Conservation (phyloP, 192 early-diverging fungal genomes). For the Coemansia sp. region DNA sequence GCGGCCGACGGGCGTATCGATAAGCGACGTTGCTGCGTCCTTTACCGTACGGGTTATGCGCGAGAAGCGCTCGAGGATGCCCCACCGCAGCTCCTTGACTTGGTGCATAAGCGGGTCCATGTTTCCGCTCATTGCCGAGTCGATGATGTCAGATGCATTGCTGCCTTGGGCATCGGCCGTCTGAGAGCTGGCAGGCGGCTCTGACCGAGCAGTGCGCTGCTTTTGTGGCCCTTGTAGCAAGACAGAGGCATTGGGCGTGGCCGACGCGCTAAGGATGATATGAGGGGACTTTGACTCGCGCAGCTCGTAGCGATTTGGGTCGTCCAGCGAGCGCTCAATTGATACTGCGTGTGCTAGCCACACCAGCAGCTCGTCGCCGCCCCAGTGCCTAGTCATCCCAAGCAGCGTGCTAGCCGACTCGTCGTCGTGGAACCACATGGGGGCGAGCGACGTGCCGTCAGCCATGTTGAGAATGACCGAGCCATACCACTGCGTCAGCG, state of each 20-base stretch:
- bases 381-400: conserved; percentile 59
- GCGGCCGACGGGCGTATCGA: conserved; percentile 54
- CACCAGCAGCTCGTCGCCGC: conserved; percentile 70
- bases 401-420: conserved; percentile 61
- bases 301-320: conserved; percentile 47
- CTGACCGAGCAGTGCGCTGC: conserved; percentile 4
- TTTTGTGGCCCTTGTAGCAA: conserved; percentile 20
- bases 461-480: conserved; percentile 67
- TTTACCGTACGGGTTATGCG: conserved; percentile 73
- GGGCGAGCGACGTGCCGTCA: conserved; percentile 64
- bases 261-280: conserved; percentile 32
- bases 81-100: conserved; percentile 75
- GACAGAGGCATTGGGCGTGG: conserved; percentile 33
- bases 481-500: conserved; percentile 70
- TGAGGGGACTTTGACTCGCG: conserved; percentile 43
- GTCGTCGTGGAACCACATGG: conserved; percentile 79
- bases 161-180: conserved; percentile 18
- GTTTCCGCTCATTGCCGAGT: conserved; percentile 44
- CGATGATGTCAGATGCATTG: conserved; percentile 17
- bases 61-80: conserved; percentile 75
- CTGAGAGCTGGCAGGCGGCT: not conserved
- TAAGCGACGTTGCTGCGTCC: conserved; percentile 63
- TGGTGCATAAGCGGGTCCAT: conserved; percentile 55
- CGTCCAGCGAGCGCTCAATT: conserved; percentile 45
- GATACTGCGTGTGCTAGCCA: conserved; percentile 58